Base-by-base conservation (phyloP, 1,139 yeast genomes). In the Candida frijolesensis region DNA sequence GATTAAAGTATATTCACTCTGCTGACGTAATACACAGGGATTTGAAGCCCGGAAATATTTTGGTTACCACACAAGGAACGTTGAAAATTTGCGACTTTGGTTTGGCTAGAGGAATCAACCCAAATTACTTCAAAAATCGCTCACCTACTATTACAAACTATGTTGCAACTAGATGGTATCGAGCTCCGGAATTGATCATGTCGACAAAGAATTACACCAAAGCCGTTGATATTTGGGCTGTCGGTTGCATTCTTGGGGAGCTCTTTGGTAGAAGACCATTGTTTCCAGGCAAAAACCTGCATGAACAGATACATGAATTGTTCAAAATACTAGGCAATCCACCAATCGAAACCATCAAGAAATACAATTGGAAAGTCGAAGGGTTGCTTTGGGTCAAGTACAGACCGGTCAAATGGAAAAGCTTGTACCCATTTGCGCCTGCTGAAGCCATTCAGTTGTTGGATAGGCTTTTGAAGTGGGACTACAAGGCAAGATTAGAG, bases 161-260 rank as follows among this genome's bases (percentile, higher is more conserved):
- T 61, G 97, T 92, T 15, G 97, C 97, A 3, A 92, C 98, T 0
- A 72, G 98, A 54, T 92, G 97, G 97, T 92, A 92, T 63, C 72
- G 97, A 48, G 97, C 97, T 0, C 98, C 98, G 0, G 98, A 92
- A 63, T 74, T 92, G 50, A 83, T 91, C 54, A 72, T 91, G 51
- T 82, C 89, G 19, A 78, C 80, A 47, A 76, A 79, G 52, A 71
- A 68, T 50, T 72, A 84, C 60, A 71, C 79, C 19, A 82, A 82
- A 54, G 70, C 86, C 2, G 84, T 87, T 45, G 96, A 87, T 65
- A 70, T 87, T 67, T 87, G 96, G 96, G 87, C 94, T 0, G 78
- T 84, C 30, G 95, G 95, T 0, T 87, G 95, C 60, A 86, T 87
- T n/a, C 66, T 87, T 51, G 92, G 83, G 0, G 95, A 87, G 61